These are phyloP conservation scores for Annulohypoxylon maeteangense DNA, from an alignment of 495 filamentous ascomycete species.

Conservation along the genomic window DNA sequence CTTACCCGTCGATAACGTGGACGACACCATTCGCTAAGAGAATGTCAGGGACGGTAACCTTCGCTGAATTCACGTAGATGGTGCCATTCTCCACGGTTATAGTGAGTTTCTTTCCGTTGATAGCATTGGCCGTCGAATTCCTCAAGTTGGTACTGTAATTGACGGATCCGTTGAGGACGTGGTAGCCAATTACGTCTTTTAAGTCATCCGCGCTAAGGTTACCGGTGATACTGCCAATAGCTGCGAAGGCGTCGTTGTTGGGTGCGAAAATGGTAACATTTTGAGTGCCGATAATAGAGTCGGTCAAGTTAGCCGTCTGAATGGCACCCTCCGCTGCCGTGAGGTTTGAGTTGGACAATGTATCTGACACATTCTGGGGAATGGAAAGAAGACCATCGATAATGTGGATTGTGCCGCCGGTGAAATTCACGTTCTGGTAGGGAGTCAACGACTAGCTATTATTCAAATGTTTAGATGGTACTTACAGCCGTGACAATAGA, in stretches of 20 bases:
- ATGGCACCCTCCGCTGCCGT: conserved; percentile 69
- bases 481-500: conserved; percentile 52
- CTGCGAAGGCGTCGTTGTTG: conserved; percentile 70
- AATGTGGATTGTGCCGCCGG: conserved; percentile 72
- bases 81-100: conserved; percentile 60
- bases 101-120: conserved; percentile 60
- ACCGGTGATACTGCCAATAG: conserved; percentile 62
- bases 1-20: conserved; percentile 69
- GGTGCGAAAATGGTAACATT: conserved; percentile 73
- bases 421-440: conserved; percentile 67
- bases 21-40: conserved; percentile 74
- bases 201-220: conserved; percentile 61
- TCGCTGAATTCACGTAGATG: conserved; percentile 60
- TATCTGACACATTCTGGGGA: conserved; percentile 62
- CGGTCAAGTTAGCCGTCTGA: conserved; percentile 53
- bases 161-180: conserved; percentile 65
- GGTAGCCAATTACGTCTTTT: conserved; percentile 64
- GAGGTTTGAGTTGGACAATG: conserved; percentile 61
- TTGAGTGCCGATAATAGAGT: conserved; percentile 50
- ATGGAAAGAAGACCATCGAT: conserved; percentile 69
- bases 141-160: conserved; percentile 60
- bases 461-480: background rate
- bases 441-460: background rate
- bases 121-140: conserved; percentile 56
- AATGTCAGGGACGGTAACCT: conserved; percentile 67